These are phyloP conservation scores for Paramecium octaurelia DNA, from an alignment of 73 alveolate genomes.

Conservation along the genomic window DNA sequence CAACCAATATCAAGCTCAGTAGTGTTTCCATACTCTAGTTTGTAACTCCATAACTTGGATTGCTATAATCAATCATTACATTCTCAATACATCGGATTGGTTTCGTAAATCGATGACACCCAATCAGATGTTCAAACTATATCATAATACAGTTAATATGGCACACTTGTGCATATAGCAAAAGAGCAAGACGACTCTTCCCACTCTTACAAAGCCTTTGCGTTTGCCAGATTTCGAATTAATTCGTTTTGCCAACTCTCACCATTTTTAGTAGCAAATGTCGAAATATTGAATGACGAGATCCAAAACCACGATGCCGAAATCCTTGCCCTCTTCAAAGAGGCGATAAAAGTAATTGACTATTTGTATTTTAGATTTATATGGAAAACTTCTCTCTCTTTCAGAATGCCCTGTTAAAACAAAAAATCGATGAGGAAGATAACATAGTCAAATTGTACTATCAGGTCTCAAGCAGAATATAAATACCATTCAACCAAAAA, in stretches of 20 bases:
- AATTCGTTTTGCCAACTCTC: not conserved
- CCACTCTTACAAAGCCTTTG: not conserved
- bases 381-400: not conserved
- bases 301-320: not conserved
- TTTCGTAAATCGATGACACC: not conserved
- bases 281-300: not conserved
- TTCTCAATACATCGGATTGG: not conserved
- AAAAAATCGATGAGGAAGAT: not conserved
- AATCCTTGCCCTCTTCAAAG: not conserved
- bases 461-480: not conserved
- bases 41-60: not conserved
- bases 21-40: not conserved
- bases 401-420: not conserved
- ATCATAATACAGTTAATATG: not conserved
- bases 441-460: not conserved
- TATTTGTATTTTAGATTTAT: not conserved
- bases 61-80: not conserved
- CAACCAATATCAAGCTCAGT: not conserved
- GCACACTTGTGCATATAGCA: not conserved
- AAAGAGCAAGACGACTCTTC: not conserved
- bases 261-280: constrained; percentile 5
- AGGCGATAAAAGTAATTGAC: not conserved
- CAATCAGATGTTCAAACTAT: not conserved
- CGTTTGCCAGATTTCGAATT: constrained; percentile 30
- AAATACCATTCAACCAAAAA: not conserved